These are phyloP conservation scores for Naganishia liquefaciens DNA, from an alignment of 1,284 basidiomycete genomes.

Conservation along the genomic window DNA sequence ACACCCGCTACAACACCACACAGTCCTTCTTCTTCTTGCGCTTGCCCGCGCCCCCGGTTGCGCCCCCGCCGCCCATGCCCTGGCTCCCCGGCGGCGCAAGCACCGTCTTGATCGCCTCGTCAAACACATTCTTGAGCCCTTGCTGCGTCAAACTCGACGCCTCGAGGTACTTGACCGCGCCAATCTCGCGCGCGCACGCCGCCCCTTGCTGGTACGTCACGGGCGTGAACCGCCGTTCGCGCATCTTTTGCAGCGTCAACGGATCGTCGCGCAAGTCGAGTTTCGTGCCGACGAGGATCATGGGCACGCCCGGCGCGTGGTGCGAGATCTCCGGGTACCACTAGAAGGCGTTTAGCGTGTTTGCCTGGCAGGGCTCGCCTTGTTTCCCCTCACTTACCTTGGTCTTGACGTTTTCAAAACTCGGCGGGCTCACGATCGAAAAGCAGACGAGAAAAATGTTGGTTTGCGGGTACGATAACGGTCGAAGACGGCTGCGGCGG, in stretches of 20 bases:
- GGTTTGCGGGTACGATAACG: constrained; percentile 97
- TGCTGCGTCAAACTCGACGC: constrained; percentile 85
- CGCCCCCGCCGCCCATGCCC: not conserved
- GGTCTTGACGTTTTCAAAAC: constrained; percentile 72
- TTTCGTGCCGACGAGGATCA: constrained; percentile 67
- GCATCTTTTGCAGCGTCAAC: constrained; percentile 83
- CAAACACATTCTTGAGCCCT: constrained; percentile 93
- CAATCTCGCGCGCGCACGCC: constrained; percentile 31
- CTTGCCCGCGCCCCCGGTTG: constrained; percentile 3
- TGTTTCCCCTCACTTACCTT: constrained; percentile 24
- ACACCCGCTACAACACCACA: constrained; percentile 22
- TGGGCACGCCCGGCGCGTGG: constrained; percentile 42
- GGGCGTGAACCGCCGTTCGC: constrained; percentile 92
- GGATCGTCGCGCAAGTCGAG: constrained; percentile 95
- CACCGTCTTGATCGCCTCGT: constrained; percentile 59
- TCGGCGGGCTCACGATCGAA: constrained; percentile 93
- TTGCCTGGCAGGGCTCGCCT: constrained; percentile 47
- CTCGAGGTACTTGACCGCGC: constrained; percentile 35
- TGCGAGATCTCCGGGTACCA: constrained; percentile 32
- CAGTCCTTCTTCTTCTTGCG: constrained; percentile 27
- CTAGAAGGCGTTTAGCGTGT: constrained; percentile 2
- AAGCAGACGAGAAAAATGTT: constrained; percentile 99
- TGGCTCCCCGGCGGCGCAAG: constrained; percentile 12
- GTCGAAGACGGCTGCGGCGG: constrained; percentile 78
- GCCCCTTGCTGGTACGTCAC: constrained; percentile 61